A percentile compares a stretch with the other conserved stretches of the same genome.
Evolutionary conservation across 2,329 filamentous ascomycete genomes (phyloP).

Genomic region (Trichoderma sp.): DNA sequence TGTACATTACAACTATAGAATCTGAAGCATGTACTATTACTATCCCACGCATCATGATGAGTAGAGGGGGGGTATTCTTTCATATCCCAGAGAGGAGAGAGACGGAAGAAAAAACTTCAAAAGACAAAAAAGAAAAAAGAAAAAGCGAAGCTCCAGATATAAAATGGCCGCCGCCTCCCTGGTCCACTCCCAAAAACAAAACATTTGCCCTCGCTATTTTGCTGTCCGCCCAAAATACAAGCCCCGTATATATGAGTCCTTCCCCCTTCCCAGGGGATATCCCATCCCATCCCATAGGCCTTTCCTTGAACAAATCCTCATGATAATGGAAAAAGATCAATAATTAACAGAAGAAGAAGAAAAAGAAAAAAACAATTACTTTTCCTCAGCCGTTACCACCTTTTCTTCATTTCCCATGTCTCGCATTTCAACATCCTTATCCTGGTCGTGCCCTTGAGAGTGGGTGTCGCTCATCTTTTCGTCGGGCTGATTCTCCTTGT

Average conservation of each 20-base stretch:
- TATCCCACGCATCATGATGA: conserved; percentile 7
- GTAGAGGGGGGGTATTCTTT: conserved; percentile 1
- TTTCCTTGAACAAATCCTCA: neutral
- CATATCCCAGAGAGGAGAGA: neutral
- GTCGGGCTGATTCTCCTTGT: conserved; percentile 47
- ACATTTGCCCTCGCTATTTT: conserved; percentile 4
- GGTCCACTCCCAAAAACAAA: neutral
- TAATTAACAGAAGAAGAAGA: neutral
- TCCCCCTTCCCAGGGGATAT: neutral
- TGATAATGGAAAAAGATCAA: neutral
- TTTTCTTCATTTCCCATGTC: conserved; percentile 23
- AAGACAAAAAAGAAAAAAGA: neutral
- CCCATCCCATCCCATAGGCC: neutral
- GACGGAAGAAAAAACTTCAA: neutral
- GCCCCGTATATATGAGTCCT: neutral
- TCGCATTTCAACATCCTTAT: conserved; percentile 36
- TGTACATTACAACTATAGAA: conserved; percentile 13
- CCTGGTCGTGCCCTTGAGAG: conserved; percentile 12
- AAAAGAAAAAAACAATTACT: conserved; percentile 14
- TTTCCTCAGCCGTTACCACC: conserved; percentile 16
- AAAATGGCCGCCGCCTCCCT: neutral
- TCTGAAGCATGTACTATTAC: conserved; percentile 6
- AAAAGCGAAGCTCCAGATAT: neutral
- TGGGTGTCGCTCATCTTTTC: conserved; percentile 21
- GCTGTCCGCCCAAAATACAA: neutral